A percentile compares a stretch with the other conserved stretches of the same genome.
These are phyloP conservation scores for Dissophora ornata DNA, from an alignment of 192 early-diverging fungal genomes.

Conservation along the genomic window DNA sequence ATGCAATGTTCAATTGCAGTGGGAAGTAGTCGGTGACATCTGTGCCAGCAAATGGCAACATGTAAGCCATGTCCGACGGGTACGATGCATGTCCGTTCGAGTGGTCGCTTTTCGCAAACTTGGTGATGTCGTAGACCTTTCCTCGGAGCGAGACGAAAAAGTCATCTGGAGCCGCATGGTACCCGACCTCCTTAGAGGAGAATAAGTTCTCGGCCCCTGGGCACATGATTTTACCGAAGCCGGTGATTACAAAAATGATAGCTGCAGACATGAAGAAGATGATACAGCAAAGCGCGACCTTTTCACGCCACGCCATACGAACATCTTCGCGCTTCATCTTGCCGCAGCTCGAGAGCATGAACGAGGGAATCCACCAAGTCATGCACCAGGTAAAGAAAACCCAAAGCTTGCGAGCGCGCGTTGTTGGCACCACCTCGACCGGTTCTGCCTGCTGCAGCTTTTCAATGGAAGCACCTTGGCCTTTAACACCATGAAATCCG, in stretches of 20 bases:
- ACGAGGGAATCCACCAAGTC: constrained; percentile 86
- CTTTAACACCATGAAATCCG: constrained; percentile 2
- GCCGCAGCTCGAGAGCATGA: constrained; percentile 65
- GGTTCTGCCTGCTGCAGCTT: constrained; percentile 51
- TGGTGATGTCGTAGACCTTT: constrained; percentile 75
- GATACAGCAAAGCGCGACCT: constrained; percentile 84
- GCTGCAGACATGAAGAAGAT: constrained; percentile 81
- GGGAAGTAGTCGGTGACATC: constrained; percentile 77
- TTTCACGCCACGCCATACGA: constrained; percentile 96
- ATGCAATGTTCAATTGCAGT: constrained; percentile 62
- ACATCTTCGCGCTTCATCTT: constrained; percentile 90
- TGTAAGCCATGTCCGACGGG: constrained; percentile 45
- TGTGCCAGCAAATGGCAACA: constrained; percentile 69
- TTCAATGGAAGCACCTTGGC: constrained; percentile 19
- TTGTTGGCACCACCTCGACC: constrained; percentile 63
- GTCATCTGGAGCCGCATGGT: constrained; percentile 68
- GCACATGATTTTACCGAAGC: constrained; percentile 85
- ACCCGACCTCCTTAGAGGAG: constrained; percentile 66
- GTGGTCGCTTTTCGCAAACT: constrained; percentile 71
- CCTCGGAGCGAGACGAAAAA: constrained; percentile 76
- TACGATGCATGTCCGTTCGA: constrained; percentile 55
- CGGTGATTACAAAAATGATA: constrained; percentile 91
- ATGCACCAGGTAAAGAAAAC: constrained; percentile 81
- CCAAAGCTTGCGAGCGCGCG: constrained; percentile 68
- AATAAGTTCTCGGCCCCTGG: constrained; percentile 75